phyloP scores from a whole-genome alignment of 345 rosid genomes.

The Microthlaspi erraticum region DNA sequence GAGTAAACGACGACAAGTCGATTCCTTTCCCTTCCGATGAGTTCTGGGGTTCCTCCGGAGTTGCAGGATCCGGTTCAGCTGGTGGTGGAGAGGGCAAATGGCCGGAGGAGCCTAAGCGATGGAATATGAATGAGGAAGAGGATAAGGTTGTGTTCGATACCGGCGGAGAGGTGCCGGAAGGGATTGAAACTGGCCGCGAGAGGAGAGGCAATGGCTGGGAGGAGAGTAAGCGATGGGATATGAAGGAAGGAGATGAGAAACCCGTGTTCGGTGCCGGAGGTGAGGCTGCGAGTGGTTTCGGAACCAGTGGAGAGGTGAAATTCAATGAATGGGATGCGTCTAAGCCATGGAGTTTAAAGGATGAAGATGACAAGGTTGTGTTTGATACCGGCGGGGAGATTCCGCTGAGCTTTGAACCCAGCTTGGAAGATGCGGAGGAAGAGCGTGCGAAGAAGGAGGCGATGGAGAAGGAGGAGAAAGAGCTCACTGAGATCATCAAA shows the following conservation, averaged over 20 bases:
- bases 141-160: conserved; percentile 50
- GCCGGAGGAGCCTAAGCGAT: conserved; percentile 49
- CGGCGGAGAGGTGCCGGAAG: conserved; percentile 30
- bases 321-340: conserved; percentile 1
- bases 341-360: conserved; percentile 57
- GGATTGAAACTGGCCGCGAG: conserved; percentile 21
- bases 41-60: conserved; percentile 42
- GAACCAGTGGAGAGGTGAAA: neutral
- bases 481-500: conserved; percentile 61
- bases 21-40: conserved; percentile 46
- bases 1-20: conserved; percentile 52
- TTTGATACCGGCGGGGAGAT: conserved; percentile 52
- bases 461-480: conserved; percentile 66
- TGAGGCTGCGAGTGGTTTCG: neutral
- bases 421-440: conserved; percentile 39
- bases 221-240: conserved; percentile 51
- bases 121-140: conserved; percentile 56
- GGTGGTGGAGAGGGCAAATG: conserved; percentile 44
- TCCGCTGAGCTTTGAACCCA: conserved; percentile 23
- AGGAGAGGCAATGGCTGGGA: conserved; percentile 16
- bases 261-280: conserved; percentile 47
- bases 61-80: conserved; percentile 36
- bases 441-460: conserved; percentile 49
- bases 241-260: conserved; percentile 51
- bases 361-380: conserved; percentile 50